Evolutionary conservation across 257 asterid species (phyloP).

Genomic region (Salvia hispanica): DNA sequence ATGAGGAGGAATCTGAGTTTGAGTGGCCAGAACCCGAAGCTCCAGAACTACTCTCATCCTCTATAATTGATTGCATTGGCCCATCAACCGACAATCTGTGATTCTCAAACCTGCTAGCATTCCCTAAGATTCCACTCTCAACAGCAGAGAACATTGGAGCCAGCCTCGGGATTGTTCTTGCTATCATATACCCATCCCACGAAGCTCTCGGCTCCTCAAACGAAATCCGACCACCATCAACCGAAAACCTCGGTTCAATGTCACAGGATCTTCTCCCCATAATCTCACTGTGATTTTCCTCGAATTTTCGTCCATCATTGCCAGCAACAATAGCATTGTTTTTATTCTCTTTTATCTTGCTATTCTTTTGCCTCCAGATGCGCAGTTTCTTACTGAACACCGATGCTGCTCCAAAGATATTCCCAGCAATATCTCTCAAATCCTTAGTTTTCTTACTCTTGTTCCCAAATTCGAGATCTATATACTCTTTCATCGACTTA

Average conservation of each 20-base stretch:
- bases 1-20: constrained; percentile 83
- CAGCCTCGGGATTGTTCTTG: constrained; percentile 80
- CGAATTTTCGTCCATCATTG: constrained; percentile 30
- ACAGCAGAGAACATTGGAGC: constrained; percentile 84
- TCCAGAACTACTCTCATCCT: constrained; percentile 84
- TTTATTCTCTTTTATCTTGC: constrained; percentile 45
- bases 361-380: constrained; percentile 70
- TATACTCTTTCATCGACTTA: constrained; percentile 90
- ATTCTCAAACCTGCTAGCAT: constrained; percentile 51
- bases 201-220: constrained; percentile 94
- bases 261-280: constrained; percentile 77
- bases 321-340: constrained; percentile 24
- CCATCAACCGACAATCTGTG: constrained; percentile 74
- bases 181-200: constrained; percentile 96
- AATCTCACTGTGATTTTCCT: constrained; percentile 48
- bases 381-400: constrained; percentile 78
- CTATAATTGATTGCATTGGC: constrained; percentile 82
- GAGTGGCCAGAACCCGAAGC: constrained; percentile 72
- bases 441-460: constrained; percentile 64
- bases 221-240: constrained; percentile 64
- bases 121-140: constrained; percentile 59
- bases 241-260: constrained; percentile 60
- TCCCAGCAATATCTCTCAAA: constrained; percentile 64
- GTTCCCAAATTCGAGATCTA: constrained; percentile 72
- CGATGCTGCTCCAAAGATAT: constrained; percentile 70